Base-by-base conservation (phyloP, 2,329 filamentous ascomycete species). In the Alternaria infectoria region DNA sequence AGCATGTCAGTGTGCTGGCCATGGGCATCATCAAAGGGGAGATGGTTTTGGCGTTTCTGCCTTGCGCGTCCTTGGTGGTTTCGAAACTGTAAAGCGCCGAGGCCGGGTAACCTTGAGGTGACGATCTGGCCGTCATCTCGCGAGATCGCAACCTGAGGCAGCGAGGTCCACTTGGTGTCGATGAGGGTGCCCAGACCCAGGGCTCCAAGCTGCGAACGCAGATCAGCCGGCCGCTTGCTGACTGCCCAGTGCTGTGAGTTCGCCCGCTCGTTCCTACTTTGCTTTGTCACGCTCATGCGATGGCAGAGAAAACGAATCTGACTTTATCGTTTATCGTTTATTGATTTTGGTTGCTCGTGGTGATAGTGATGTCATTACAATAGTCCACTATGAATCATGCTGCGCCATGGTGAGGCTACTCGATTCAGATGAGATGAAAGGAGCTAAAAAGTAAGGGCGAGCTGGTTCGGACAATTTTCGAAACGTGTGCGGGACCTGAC, bases 391-490 rank as follows among this genome's bases (percentile, higher is more conserved):
- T 28, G 55, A 50, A 47, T 40, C 45, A 12, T 19, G 19, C 28
- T 43, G 55, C 55, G 25, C 36, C 23, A 49, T 17, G 15, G 19
- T 32, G 55, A 32, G 45, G 28, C 28, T 32, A 40, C 19, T 45
- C 56, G 56, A 54, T 50, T 54, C 56, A 50, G 45, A 51, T 45
- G 64, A 70, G 66, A 70, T 67, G 64, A 69, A 62, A 63, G 64
- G 66, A 64, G 61, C 32, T 11, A 26, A 36, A 54, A 56, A 59
- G 56, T 40, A 63, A 68, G 54, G 57, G 57, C 54, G 58, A 60
- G 26, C 47, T 19, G 28, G 23, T 50, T 54, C 62, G 60, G 62
- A 47, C 30, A 54, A 51, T 67, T 65, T 52, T 44, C 65, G 66
- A 70, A 70, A 70, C 66, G 54, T 17, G 26, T 28, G 43, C 59